A percentile compares a stretch with the other conserved stretches of the same genome.
Evolutionary conservation across 208 protist genomes (phyloP).

Genomic region (Lotmaria passim): DNA sequence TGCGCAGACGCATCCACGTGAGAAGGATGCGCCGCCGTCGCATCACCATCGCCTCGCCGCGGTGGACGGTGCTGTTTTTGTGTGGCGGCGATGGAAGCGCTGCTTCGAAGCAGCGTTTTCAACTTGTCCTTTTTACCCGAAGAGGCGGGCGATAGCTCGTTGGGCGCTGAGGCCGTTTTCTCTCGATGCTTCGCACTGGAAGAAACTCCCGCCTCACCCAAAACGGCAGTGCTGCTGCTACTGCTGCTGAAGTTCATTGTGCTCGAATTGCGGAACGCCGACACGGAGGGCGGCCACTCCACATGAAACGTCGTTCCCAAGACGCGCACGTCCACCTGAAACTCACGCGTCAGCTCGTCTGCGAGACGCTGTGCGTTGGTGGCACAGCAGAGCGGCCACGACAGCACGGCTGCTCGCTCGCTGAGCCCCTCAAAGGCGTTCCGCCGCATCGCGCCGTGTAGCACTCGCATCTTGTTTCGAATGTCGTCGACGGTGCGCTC

Average conservation of each 20-base stretch:
- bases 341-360: slow-evolving; percentile 56
- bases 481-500: slow-evolving; percentile 68
- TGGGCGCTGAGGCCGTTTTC: not conserved
- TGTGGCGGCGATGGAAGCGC: no score
- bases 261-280: no score
- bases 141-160: not conserved
- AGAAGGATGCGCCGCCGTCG: no score
- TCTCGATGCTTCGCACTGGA: not conserved
- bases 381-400: slow-evolving; percentile 76
- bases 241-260: no score
- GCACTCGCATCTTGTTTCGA: slow-evolving; percentile 67
- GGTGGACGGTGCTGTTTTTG: no score
- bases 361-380: slow-evolving; percentile 58
- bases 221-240: not conserved
- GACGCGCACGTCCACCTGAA: slow-evolving; percentile 77
- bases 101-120: slow-evolving; percentile 16
- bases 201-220: not conserved
- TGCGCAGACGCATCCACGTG: not conserved
- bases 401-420: slow-evolving; percentile 75
- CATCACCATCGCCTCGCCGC: no score
- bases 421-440: slow-evolving; percentile 66
- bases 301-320: slow-evolving; percentile 62
- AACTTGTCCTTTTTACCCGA: not conserved
- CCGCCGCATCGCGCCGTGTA: slow-evolving; percentile 69
- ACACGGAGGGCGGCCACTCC: slow-evolving; percentile 28